Conservation (phyloP, 2,329 filamentous ascomycete species). For the Simplicillium sp. region DNA sequence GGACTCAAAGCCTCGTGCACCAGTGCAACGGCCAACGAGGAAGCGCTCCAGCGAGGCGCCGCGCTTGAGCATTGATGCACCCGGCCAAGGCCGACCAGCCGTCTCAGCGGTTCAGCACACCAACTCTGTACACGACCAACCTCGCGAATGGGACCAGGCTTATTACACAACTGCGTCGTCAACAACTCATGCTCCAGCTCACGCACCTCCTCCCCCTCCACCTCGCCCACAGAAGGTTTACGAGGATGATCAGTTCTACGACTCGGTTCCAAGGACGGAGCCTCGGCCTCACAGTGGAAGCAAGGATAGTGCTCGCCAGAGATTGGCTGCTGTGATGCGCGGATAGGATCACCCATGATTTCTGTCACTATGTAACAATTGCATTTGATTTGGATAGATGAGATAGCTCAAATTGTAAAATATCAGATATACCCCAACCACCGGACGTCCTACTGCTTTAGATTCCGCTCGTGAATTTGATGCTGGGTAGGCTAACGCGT, state of each 20-base stretch:
- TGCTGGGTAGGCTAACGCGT: no score
- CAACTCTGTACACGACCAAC: conserved; percentile 4
- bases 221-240: conserved; percentile 27
- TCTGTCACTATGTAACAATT: not conserved
- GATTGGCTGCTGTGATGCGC: conserved; percentile 4
- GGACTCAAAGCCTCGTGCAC: conserved; percentile 13
- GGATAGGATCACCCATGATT: not conserved
- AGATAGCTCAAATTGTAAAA: conserved; percentile 1
- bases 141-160: conserved; percentile 17
- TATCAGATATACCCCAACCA: not conserved
- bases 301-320: conserved; percentile 5
- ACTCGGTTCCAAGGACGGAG: conserved; percentile 13
- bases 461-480: no score
- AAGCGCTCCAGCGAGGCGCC: not conserved
- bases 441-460: no score
- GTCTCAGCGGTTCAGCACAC: conserved; percentile 7
- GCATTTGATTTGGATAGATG: not conserved
- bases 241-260: conserved; percentile 23
- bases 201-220: conserved; percentile 19
- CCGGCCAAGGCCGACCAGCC: conserved; percentile 14
- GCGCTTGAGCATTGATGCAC: not conserved
- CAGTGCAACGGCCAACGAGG: conserved; percentile 5
- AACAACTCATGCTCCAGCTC: conserved; percentile 10
- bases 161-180: conserved; percentile 13
- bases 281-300: conserved; percentile 1